These are phyloP conservation scores for Halteria grandinella DNA, from an alignment of 73 alveolate genomes.

Conservation along the genomic window DNA sequence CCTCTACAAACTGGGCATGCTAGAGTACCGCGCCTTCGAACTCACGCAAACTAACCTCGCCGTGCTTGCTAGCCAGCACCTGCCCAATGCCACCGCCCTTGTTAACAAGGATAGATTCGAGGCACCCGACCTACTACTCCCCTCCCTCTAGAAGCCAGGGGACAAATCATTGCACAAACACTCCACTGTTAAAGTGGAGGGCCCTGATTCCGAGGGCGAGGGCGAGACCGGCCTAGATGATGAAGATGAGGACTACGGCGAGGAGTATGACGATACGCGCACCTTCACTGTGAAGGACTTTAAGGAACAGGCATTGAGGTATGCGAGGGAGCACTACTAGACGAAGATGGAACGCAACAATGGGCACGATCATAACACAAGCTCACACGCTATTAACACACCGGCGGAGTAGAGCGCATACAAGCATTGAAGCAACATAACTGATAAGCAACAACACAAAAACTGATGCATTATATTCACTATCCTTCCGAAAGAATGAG, in stretches of 20 bases:
- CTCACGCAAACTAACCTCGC: slow-evolving; percentile 73
- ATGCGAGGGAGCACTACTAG: no score
- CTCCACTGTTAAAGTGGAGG: slow-evolving; percentile 10
- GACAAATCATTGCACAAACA: neutral
- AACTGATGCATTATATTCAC: no score
- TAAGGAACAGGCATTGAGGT: slow-evolving; percentile 46
- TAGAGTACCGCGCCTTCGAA: slow-evolving; percentile 77
- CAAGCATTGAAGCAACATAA: no score
- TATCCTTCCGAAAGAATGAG: no score
- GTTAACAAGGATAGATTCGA: neutral
- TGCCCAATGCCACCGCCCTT: neutral
- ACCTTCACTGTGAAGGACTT: slow-evolving; percentile 46
- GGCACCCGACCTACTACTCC: neutral
- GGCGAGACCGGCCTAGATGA: slow-evolving; percentile 4
- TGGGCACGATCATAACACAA: no score
- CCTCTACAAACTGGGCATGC: slow-evolving; percentile 78
- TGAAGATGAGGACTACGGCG: slow-evolving; percentile 9
- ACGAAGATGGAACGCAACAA: no score
- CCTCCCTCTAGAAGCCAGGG: neutral
- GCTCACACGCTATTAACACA: no score
- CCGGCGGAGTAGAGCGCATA: no score
- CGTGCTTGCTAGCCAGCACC: slow-evolving; percentile 53
- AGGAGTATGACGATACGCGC: slow-evolving; percentile 43
- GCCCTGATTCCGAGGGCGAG: slow-evolving; percentile 45
- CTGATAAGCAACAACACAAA: no score